Conservation (phyloP, 306 rosid genomes). For the Rubus parviflorus region DNA sequence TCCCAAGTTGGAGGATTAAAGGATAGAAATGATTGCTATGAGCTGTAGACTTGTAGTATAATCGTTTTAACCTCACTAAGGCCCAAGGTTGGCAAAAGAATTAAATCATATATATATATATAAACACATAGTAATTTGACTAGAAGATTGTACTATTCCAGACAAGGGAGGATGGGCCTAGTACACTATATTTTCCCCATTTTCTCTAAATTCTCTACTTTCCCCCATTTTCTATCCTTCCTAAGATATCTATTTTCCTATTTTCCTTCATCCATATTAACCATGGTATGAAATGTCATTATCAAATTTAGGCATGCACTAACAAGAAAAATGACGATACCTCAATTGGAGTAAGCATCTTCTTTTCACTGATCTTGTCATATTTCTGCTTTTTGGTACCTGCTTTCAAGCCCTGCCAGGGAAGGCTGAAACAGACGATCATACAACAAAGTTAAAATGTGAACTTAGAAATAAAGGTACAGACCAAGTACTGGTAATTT, state of each 20-base stretch:
- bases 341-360: conserved; percentile 96
- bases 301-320: conserved; percentile 15
- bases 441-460: conserved; percentile 26
- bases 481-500: not conserved
- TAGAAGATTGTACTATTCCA: too few species aligned
- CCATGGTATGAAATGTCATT: not conserved
- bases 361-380: conserved; percentile 97
- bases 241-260: not conserved
- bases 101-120: too few species aligned
- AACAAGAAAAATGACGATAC: conserved; percentile 42
- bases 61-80: too few species aligned
- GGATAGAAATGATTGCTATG: not conserved
- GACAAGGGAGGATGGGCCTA: too few species aligned
- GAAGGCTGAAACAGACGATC: conserved; percentile 68
- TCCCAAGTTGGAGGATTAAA: not conserved
- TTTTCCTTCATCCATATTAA: not conserved
- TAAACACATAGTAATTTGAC: too few species aligned
- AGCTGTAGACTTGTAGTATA: conserved; percentile 3
- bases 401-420: conserved; percentile 98
- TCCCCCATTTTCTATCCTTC: not conserved
- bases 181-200: too few species aligned
- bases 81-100: too few species aligned
- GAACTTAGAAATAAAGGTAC: conserved; percentile 8
- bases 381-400: conserved; percentile 95
- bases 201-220: too few species aligned